Evolutionary conservation across 352 stramenopile species (phyloP), one percentile per base, ranked within the genome.

Genomic region (Halophytophthora polymorphica): DNA sequence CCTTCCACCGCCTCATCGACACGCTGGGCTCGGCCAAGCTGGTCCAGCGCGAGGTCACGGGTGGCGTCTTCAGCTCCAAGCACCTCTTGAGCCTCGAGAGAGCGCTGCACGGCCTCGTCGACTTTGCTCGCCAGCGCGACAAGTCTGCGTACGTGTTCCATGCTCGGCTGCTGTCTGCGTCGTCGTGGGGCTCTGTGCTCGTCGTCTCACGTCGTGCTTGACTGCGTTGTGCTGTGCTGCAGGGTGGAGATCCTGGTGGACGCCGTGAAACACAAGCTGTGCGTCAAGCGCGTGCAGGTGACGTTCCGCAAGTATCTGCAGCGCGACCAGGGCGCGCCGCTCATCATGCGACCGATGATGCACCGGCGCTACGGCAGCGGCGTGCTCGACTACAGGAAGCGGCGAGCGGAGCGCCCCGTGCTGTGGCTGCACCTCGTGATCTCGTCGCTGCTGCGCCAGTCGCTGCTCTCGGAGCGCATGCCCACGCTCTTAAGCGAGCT

Each of bases 321-420:
- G 17, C 66, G 69, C 7, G 82, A 90, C 25, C 45, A 83, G 6
- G 81, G 84, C 2, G 79, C 81, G 0, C 86, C 86, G 1, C 61
- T 93, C 3, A 69, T 72, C 10, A 89, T 96, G 73, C 74, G 86
- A 17, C 56, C 80, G 7, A 53, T 95, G 7, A 69, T 96, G 58
- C 83, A 90, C 33, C 71, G 61, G 10, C 63, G 62, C 8, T 93
- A 93, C 19, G 69, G 71, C 5, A 81, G 42, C 8, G 61, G 54
- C 0, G 40, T 36, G 7, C 58, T 66, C 0, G 42, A 61, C 21
- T 73, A 73, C 28, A 50, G 63, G 13, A 22, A 45, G 7, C 73
- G 77, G 0, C 58, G 57, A 8, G 66, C 77, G 0, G 53, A 83
- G 31, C 66, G 81, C 2, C 64, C 85, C 2, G 33, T 83, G 1